These are phyloP conservation scores for Candida endomychidarum DNA, from an alignment of 805 yeast species.

Conservation along the genomic window DNA sequence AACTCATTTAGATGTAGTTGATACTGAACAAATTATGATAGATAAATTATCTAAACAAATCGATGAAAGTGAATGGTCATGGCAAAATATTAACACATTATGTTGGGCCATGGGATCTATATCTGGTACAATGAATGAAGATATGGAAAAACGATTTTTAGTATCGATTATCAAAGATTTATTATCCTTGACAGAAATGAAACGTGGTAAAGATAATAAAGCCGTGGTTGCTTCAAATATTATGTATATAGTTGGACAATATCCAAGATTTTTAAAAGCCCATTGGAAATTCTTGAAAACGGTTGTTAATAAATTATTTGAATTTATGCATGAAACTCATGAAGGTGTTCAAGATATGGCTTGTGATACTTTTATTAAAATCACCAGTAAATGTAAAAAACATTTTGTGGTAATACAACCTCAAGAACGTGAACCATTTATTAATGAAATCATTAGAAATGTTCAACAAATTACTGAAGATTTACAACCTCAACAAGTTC, in stretches of 20 bases:
- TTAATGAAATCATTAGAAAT: conserved; percentile 81
- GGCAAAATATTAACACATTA: conserved; percentile 95
- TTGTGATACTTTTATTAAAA: conserved; percentile 96
- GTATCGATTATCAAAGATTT: conserved; percentile 92
- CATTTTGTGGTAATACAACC: conserved; percentile 89
- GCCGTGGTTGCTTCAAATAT: conserved; percentile 99
- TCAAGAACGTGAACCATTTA: conserved; percentile 85
- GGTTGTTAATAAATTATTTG: conserved; percentile 91
- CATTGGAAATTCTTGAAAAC: conserved; percentile 98
- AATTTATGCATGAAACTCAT: conserved; percentile 99
- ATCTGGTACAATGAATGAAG: conserved; percentile 98
- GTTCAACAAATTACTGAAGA: conserved; percentile 88
- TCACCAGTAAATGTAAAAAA: conserved; percentile 90
- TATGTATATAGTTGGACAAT: conserved; percentile 99
- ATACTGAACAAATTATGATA: conserved; percentile 92
- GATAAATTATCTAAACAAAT: conserved; percentile 88
- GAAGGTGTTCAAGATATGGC: conserved; percentile 99
- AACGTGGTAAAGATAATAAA: conserved; percentile 95
- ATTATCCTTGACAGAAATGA: conserved; percentile 89
- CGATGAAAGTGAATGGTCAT: conserved; percentile 98
- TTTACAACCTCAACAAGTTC: conserved; percentile 95
- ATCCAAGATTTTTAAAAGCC: conserved; percentile 94
- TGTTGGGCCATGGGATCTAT: conserved; percentile 99
- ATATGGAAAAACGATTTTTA: conserved; percentile 90
- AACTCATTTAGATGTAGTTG: conserved; percentile 92